Evolutionary conservation across 768 basidiomycete genomes (phyloP).

Genomic region (Tylopilus sp.): DNA sequence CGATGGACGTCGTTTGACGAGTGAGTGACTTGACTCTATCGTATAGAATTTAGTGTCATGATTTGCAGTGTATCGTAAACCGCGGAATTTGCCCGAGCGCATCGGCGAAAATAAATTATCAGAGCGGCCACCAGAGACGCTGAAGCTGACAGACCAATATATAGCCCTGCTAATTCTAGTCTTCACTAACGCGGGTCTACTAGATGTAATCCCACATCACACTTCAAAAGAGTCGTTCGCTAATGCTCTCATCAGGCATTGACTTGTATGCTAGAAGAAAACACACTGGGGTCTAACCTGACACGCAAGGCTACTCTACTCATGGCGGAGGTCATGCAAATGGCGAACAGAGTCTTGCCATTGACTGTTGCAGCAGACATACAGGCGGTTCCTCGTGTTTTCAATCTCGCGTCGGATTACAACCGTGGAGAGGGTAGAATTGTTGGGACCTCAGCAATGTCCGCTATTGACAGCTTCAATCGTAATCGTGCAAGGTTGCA

Average conservation of each 20-base stretch:
- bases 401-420: conserved; percentile 81
- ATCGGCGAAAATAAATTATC: conserved; percentile 35
- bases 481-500: conserved; percentile 78
- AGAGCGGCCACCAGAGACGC: conserved; percentile 51
- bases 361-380: conserved; percentile 76
- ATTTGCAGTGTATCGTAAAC: conserved; percentile 63
- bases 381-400: conserved; percentile 84
- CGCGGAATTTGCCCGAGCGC: conserved; percentile 36
- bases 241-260: conserved; percentile 56
- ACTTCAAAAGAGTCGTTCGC: background rate
- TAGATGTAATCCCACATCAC: conserved; percentile 59
- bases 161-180: conserved; percentile 81
- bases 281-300: conserved; percentile 64
- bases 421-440: conserved; percentile 73
- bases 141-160: conserved; percentile 92
- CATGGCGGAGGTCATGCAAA: conserved; percentile 86
- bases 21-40: conserved; percentile 41
- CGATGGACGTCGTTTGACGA: conserved; percentile 81
- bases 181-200: conserved; percentile 80
- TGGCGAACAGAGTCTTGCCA: conserved; percentile 86
- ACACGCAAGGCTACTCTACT: conserved; percentile 88
- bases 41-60: background rate
- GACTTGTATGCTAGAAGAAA: conserved; percentile 80
- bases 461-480: conserved; percentile 89
- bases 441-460: conserved; percentile 78